Evolutionary conservation across 169 alveolate genomes (phyloP).

Genomic region (Besnoitia besnoiti): DNA sequence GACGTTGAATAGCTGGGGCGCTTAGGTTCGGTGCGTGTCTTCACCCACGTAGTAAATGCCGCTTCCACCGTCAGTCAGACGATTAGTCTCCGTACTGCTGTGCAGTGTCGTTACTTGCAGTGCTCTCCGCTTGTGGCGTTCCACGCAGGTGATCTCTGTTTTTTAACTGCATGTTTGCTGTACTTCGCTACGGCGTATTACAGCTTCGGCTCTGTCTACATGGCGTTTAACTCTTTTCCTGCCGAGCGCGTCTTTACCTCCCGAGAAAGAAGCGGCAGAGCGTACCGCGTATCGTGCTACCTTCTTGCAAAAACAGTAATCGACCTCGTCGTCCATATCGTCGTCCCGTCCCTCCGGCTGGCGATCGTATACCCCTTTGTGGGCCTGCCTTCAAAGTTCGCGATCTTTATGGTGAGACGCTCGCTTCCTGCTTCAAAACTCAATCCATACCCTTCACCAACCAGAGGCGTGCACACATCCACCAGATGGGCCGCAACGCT

Average conservation of each 20-base stretch:
- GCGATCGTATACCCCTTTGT: conserved; percentile 23
- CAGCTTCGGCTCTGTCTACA: conserved; percentile 68
- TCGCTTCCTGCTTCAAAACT: no score
- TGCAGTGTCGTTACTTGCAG: no score
- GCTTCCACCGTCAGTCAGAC: no score
- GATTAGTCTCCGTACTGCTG: no score
- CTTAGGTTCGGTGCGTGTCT: no score
- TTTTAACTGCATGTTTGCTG: conserved; percentile 48
- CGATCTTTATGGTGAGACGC: conserved; percentile 12
- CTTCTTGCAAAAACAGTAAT: conserved; percentile 63
- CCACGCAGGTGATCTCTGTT: no score
- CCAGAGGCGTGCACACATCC: no score
- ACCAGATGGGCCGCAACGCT: no score
- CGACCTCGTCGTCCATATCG: conserved; percentile 62
- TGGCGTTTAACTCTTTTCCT: conserved; percentile 68
- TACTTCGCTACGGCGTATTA: conserved; percentile 54
- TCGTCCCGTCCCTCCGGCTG: conserved; percentile 30
- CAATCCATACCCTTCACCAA: no score
- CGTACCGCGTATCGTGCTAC: conserved; percentile 67
- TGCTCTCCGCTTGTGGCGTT: no score
- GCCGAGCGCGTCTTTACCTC: conserved; percentile 72
- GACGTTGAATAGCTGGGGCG: no score
- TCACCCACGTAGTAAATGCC: no score
- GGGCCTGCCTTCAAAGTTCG: conserved; percentile 32
- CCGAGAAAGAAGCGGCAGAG: conserved; percentile 68